Percentiles rank a stretch among this genome's conserved stretches.
Conservation (phyloP, 129 eudicot genomes). For the Logfia minima region DNA sequence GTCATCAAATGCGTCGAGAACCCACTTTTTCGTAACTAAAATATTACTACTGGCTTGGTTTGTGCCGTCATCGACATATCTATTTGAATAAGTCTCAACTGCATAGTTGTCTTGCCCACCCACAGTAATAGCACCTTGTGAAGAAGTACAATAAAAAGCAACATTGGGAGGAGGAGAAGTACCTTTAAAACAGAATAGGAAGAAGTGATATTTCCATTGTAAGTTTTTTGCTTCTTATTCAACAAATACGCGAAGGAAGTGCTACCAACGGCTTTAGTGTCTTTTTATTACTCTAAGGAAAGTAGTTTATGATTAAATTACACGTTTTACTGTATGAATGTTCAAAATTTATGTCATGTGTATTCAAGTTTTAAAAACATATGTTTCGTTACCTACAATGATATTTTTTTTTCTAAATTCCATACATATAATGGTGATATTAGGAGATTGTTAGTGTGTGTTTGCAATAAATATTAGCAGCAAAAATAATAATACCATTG, state of each 20-base stretch:
- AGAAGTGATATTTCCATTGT: not conserved
- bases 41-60: constrained; percentile 23
- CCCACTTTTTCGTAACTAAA: constrained; percentile 31
- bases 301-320: too few relatives aligned
- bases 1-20: constrained; percentile 75
- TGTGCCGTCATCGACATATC: constrained; percentile 46
- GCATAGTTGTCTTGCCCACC: constrained; percentile 36
- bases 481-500: constrained; percentile 45
- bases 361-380: too few relatives aligned
- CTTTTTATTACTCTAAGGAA: too few relatives aligned
- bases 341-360: too few relatives aligned
- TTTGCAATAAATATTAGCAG: not conserved
- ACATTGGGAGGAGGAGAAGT: constrained; percentile 27
- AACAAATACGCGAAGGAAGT: not conserved
- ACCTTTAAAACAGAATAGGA: not conserved
- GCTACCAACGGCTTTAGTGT: too few relatives aligned
- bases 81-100: constrained; percentile 40
- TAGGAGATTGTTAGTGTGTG: not conserved
- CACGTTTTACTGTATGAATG: too few relatives aligned
- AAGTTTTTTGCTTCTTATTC: not conserved
- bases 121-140: constrained; percentile 30
- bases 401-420: not conserved
- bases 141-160: constrained; percentile 32
- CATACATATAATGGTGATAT: not conserved
- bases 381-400: too few relatives aligned